Percentiles rank a stretch among this genome's conserved stretches.
Conservation (phyloP, 345 rosid genomes). For the Salix dunnii region DNA sequence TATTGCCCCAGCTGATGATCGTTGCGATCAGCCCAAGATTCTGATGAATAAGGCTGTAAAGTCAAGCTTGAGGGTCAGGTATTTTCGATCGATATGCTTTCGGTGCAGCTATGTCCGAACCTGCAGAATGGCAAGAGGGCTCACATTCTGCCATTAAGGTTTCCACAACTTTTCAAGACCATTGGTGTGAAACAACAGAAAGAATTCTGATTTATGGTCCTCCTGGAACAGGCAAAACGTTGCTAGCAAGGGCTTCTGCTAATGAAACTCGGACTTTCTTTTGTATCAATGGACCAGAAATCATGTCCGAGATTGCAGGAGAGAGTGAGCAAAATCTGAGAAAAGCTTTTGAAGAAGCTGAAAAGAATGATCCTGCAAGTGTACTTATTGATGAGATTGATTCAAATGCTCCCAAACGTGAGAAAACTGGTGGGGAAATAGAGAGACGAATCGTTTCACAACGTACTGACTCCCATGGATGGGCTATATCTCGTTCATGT, state of each 20-base stretch:
- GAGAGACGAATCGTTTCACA: no score
- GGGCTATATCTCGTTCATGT: no score
- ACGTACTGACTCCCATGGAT: no score
- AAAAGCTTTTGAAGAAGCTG: no score
- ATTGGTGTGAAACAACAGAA: constrained; percentile 4
- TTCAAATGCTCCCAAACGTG: no score
- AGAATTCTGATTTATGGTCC: neutral
- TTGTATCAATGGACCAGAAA: neutral
- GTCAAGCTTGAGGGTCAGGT: no score
- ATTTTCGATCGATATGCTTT: constrained; percentile 2
- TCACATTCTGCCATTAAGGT: constrained; percentile 3
- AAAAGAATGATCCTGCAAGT: no score
- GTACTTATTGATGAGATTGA: no score
- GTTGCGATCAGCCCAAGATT: no score
- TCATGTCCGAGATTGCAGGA: neutral
- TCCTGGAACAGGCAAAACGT: neutral
- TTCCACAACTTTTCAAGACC: constrained; percentile 8
- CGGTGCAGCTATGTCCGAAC: neutral
- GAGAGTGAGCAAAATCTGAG: neutral
- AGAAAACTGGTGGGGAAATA: no score
- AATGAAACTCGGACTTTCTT: neutral
- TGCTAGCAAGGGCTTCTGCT: neutral
- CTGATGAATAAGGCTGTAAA: no score
- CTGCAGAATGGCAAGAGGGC: neutral
- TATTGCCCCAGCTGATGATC: no score